These are phyloP conservation scores for Teunomyces funiuensis DNA, from an alignment of 805 yeast genomes.

Conservation along the genomic window DNA sequence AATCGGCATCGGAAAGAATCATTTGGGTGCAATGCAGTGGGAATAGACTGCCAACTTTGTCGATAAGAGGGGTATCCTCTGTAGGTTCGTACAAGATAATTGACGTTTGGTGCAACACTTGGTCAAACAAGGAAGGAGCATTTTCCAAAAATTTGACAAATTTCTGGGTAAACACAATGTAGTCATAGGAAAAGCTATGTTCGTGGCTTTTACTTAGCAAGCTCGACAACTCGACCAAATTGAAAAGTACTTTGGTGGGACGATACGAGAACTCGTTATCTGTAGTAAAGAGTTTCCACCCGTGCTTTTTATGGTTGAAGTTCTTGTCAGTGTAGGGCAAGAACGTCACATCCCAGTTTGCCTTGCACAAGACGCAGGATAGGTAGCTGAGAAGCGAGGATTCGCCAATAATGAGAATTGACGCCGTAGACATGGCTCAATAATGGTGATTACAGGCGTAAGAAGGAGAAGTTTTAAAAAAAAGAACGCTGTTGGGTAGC, in stretches of 20 bases:
- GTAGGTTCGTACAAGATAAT: conserved; percentile 7
- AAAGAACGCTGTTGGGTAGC: background rate
- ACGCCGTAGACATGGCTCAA: background rate
- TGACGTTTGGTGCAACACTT: conserved; percentile 1
- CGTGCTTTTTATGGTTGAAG: background rate
- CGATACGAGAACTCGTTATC: background rate
- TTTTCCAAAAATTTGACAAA: conserved; percentile 8
- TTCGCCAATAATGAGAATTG: conserved; percentile 17
- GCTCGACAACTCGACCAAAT: conserved; percentile 8
- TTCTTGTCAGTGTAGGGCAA: conserved; percentile 9
- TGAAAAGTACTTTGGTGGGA: background rate
- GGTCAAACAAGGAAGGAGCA: conserved; percentile 3
- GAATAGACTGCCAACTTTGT: background rate
- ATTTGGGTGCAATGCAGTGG: conserved; percentile 1
- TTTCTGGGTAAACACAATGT: conserved; percentile 8
- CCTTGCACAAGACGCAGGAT: conserved; percentile 12
- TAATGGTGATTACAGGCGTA: background rate
- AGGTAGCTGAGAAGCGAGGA: conserved; percentile 16
- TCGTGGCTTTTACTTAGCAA: background rate
- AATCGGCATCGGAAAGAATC: conserved; percentile 6
- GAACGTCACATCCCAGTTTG: conserved; percentile 15
- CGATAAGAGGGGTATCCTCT: conserved; percentile 2
- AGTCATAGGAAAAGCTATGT: conserved; percentile 1
- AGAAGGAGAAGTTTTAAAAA: no score
- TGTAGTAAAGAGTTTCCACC: conserved; percentile 6